A percentile compares a stretch with the other conserved stretches of the same genome.
phyloP scores from a whole-genome alignment of 371 early-diverging fungal species.

The Rhizopus arrhizus region DNA sequence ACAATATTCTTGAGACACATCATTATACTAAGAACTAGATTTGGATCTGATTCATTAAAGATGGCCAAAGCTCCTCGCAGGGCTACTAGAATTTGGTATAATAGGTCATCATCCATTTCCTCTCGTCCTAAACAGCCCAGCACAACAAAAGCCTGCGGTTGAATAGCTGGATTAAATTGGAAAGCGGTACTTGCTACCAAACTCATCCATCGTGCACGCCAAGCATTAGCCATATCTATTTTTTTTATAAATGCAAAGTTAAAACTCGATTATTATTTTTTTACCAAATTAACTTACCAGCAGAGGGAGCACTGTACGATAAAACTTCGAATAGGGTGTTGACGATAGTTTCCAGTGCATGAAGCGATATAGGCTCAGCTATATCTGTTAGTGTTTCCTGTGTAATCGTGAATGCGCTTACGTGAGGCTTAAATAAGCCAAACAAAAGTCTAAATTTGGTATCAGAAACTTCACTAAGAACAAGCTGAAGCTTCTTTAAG shows the following conservation, averaged over 20 bases:
- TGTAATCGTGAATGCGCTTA: conserved; percentile 70
- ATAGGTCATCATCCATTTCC: conserved; percentile 84
- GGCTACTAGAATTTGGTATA: conserved; percentile 88
- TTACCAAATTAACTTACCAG: conserved; percentile 48
- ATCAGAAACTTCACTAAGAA: conserved; percentile 75
- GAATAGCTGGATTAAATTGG: conserved; percentile 90
- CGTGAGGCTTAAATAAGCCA: conserved; percentile 73
- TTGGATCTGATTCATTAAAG: conserved; percentile 80
- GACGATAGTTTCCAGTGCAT: conserved; percentile 80
- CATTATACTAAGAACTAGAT: conserved; percentile 80
- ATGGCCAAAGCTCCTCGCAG: conserved; percentile 82
- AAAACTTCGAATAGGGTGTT: conserved; percentile 81
- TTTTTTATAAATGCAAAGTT: background rate
- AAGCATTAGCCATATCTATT: conserved; percentile 72
- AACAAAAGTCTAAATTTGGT: conserved; percentile 78
- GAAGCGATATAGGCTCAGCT: conserved; percentile 70
- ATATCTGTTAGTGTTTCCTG: conserved; percentile 68
- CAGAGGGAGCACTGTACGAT: conserved; percentile 73
- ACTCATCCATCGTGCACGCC: conserved; percentile 92
- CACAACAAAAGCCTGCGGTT: conserved; percentile 91
- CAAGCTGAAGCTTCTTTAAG: conserved; percentile 58
- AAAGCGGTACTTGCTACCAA: conserved; percentile 89
- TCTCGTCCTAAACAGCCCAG: conserved; percentile 86
- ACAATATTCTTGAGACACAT: conserved; percentile 89
- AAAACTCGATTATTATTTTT: background rate